Evolutionary conservation across 2,329 filamentous ascomycete species (phyloP), one percentile per base, ranked within the genome.

Genomic region (Orbilia oligospora): DNA sequence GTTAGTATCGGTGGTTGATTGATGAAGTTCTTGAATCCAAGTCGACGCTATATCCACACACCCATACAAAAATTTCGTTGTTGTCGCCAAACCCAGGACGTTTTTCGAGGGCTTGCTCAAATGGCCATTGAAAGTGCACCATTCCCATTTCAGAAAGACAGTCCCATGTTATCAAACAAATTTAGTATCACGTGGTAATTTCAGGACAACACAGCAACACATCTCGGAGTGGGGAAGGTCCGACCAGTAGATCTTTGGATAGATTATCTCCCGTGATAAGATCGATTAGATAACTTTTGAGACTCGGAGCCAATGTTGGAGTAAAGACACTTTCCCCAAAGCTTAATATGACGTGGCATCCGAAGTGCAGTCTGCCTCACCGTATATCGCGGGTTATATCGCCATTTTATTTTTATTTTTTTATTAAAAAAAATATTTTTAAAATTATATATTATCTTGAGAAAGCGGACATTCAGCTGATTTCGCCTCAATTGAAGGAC

Each of bases 71-170:
- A 72, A 68, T 78, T 78, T 69, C 63, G 68, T 63, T 38, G 36
- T 56, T 33, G 63, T 78, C 55, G 68, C 68, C 55, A 46, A 69
- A 72, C 48, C 51, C 55, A 63, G 24, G 56, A 20, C 36, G 48
- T 38, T 49, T 68, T 72, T 72, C 53, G 71, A 75, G 71, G 71
- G 71, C 46, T 75, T 69, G 64, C 38, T 38, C 10, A 44, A 41
- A 65, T 48, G 36, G 30, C 58, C 36, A 16, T 24, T 14, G 20
- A 38, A 68, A 14, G 10, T 9, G 24, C n/a, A 20, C 75, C 27
- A 69, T 78, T 41, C 75, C 75, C 3, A 18, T 78, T 78, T 72
- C 14, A 68, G 75, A 78, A 78, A 64, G 63, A 41, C 75, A 78
- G 75, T 78, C 75, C 27, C 36, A 38, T 4, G n/a, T 0, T 0